Conservation (phyloP, 75 land plant genomes). For the Pinus taeda region DNA sequence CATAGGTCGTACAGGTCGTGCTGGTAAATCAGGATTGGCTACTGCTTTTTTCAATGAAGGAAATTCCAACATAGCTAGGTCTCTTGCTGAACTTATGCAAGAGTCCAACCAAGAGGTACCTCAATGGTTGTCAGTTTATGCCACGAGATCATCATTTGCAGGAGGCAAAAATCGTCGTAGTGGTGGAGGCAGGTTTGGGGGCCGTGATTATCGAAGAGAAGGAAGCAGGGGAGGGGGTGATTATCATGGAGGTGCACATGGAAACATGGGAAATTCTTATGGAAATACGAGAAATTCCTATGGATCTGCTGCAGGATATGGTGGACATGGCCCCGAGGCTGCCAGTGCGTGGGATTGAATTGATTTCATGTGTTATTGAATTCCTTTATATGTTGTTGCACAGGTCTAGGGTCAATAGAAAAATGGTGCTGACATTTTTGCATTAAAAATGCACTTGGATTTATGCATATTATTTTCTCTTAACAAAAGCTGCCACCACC, state of each 20-base stretch:
- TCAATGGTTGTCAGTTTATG: conserved; percentile 35
- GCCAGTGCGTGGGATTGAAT: conserved; percentile 32
- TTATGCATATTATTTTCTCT: conserved; percentile 4
- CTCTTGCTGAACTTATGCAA: conserved; percentile 41
- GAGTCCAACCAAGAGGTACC: conserved; percentile 59
- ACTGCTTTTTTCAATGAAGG: conserved; percentile 59
- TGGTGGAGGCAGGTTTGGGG: conserved; percentile 77
- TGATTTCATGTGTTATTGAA: neutral
- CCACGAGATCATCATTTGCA: conserved; percentile 38
- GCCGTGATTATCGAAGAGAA: conserved; percentile 72
- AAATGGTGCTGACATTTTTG: conserved; percentile 2
- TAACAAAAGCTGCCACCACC: neutral
- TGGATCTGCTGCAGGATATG: conserved; percentile 5
- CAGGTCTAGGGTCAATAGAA: conserved; percentile 9
- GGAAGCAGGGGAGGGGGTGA: conserved; percentile 12
- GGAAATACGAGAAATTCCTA: neutral
- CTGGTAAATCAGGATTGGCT: conserved; percentile 52
- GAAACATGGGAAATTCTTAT: neutral
- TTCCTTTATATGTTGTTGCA: conserved; percentile 2
- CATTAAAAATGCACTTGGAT: conserved; percentile 4
- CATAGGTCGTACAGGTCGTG: conserved; percentile 56
- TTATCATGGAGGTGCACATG: conserved; percentile 7
- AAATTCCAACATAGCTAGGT: conserved; percentile 32
- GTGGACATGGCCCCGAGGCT: conserved; percentile 5
- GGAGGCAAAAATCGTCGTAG: conserved; percentile 39